phyloP scores from a whole-genome alignment of 306 rosid species.

The Coriaria nepalensis region DNA sequence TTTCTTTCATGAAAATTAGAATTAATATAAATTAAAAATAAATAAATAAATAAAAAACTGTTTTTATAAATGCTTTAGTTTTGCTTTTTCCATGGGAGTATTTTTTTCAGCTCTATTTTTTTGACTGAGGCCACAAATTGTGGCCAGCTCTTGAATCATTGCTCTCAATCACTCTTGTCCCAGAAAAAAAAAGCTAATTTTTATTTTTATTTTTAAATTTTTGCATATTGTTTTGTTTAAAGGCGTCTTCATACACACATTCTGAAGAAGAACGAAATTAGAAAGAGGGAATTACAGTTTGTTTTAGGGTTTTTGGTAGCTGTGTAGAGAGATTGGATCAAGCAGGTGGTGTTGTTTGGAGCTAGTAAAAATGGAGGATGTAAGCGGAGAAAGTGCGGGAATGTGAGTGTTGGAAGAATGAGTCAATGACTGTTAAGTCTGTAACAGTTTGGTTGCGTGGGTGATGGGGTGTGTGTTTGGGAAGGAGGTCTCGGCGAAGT shows the following conservation, averaged over 20 bases:
- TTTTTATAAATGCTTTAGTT: background rate
- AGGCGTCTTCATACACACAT: conserved; percentile 8
- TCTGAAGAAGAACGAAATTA: conserved; percentile 7
- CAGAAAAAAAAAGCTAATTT: conserved; percentile 35
- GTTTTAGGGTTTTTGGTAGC: conserved; percentile 35
- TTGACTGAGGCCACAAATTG: conserved; percentile 61
- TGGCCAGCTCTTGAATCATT: conserved; percentile 65
- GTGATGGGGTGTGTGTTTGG: conserved; percentile 91
- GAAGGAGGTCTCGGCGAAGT: conserved; percentile 26
- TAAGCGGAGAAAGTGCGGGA: conserved; percentile 22
- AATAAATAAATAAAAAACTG: conserved; percentile 1
- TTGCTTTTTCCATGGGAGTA: conserved; percentile 6
- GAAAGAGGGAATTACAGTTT: no score
- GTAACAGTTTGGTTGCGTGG: conserved; percentile 17
- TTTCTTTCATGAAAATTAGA: no score
- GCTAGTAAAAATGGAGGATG: conserved; percentile 24
- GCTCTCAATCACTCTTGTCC: conserved; percentile 64
- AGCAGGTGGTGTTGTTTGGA: conserved; percentile 12
- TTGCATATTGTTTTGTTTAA: conserved; percentile 18
- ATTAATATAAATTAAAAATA: no score
- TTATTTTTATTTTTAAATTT: conserved; percentile 27
- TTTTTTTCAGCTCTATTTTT: conserved; percentile 20
- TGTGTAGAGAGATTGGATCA: conserved; percentile 2
- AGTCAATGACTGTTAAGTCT: conserved; percentile 28
- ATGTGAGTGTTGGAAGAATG: conserved; percentile 16